Base-by-base conservation (phyloP, 2,329 filamentous ascomycete genomes). In the Albophoma yamanashiensis region DNA sequence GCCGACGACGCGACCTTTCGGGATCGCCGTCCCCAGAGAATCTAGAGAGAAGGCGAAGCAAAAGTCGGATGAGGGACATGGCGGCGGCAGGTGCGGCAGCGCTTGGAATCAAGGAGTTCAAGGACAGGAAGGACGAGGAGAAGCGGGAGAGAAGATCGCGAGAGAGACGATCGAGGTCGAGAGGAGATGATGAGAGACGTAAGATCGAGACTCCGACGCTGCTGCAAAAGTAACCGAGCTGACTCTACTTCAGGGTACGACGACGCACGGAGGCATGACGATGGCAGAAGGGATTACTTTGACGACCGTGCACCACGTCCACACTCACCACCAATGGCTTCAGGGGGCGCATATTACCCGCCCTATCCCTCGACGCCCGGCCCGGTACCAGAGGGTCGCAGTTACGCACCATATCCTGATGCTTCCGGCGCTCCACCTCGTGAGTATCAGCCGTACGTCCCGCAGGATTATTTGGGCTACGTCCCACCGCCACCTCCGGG, bases 41-140 rank as follows among this genome's bases (percentile, higher is more conserved):
- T 58, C 64, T 67, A 66, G 65, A 71, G 64, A 67, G 66, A 73
- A 81, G 80, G 67, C 75, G 82, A 61, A 86, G 82, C 65, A 76
- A 74, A 64, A 86, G 82, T 64, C 75, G 76, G 58, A 68, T 86
- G 25, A 76, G 82, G 52, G 75, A 85, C 58, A 73, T 85, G 65
- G 82, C 83, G 20, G 78, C 78, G 4, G 83, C 80, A 1, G 83
- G 82, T 9, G 85, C 85, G 6, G 83, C 84, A 0, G 85, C 84
- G 6, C 79, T 87, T 60, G 84, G 84, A 0, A 77, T 87, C 60
- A 86, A 86, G 68, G 82, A 85, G 66, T 83, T 80, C 62, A 77
- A 79, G 62, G 79, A 84, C 66, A 69, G 59, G 72, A 78, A 76
- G 69, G 76, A 81, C 59, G 73, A 71, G 66, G 77, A 74, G 62